Percentiles rank a stretch among this genome's conserved stretches.
Conservation (phyloP, 306 rosid species). For the Spatholobus suberectus region DNA sequence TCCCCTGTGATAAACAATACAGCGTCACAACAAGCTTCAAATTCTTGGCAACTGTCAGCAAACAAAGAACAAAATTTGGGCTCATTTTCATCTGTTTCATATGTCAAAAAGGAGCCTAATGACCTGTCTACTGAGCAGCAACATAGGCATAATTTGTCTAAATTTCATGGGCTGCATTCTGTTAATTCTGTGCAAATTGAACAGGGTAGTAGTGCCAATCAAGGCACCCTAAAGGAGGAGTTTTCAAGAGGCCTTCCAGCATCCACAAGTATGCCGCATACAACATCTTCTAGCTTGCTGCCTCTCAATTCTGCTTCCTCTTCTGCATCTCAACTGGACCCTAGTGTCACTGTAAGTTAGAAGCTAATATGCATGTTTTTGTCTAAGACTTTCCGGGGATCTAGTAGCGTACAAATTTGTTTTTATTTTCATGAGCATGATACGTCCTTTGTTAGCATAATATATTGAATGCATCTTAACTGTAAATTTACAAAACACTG, state of each 20-base stretch:
- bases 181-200: constrained; percentile 62
- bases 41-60: constrained; percentile 69
- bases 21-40: constrained; percentile 61
- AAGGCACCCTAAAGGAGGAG: constrained; percentile 66
- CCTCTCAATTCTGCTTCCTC: constrained; percentile 61
- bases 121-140: constrained; percentile 77
- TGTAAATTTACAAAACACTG: constrained; percentile 8
- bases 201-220: constrained; percentile 56
- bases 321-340: constrained; percentile 59
- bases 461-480: neutral
- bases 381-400: constrained; percentile 6
- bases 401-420: constrained; percentile 13
- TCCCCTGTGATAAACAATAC: constrained; percentile 59
- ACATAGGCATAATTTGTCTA: constrained; percentile 59
- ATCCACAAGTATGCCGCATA: constrained; percentile 51
- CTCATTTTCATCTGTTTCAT: constrained; percentile 55
- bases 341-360: constrained; percentile 53
- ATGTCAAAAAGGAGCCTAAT: constrained; percentile 69
- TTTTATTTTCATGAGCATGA: constrained; percentile 2
- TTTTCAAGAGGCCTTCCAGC: constrained; percentile 73
- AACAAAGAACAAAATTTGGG: constrained; percentile 67
- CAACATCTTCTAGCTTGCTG: constrained; percentile 55
- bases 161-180: constrained; percentile 68
- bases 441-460: neutral
- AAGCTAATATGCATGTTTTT: constrained; percentile 20